A percentile compares a stretch with the other conserved stretches of the same genome.
Evolutionary conservation across 768 basidiomycete genomes (phyloP).

Genomic region (Tylopilus rubrobrunneus): DNA sequence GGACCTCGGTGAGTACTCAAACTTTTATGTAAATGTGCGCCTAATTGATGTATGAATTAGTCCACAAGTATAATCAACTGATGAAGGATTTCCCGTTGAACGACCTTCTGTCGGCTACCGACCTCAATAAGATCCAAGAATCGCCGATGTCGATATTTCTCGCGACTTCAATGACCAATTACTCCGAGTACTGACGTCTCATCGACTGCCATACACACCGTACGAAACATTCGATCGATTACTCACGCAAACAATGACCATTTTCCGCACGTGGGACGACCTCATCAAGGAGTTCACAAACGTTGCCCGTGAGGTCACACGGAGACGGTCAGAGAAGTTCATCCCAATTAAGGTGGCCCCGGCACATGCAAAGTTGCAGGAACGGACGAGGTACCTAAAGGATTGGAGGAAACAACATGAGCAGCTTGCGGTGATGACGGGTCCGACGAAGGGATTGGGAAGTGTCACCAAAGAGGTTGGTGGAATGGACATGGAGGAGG

Average conservation of each 20-base stretch:
- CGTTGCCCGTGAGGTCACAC: constrained; percentile 87
- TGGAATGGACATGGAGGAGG: constrained; percentile 98
- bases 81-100: constrained; percentile 99
- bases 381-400: constrained; percentile 78
- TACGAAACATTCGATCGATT: constrained; percentile 93
- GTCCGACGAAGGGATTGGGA: constrained; percentile 83
- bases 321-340: constrained; percentile 87
- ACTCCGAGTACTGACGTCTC: constrained; percentile 83
- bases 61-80: constrained; percentile 96
- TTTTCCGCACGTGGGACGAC: constrained; percentile 88
- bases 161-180: constrained; percentile 96
- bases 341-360: constrained; percentile 94
- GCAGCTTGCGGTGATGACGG: constrained; percentile 96
- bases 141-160: constrained; percentile 83
- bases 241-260: constrained; percentile 66
- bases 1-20: constrained; percentile 60
- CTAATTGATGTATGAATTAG: constrained; percentile 36
- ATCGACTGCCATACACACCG: constrained; percentile 88
- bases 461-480: constrained; percentile 72
- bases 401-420: constrained; percentile 98
- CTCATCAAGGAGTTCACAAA: constrained; percentile 89
- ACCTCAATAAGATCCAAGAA: constrained; percentile 93
- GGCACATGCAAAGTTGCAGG: constrained; percentile 89
- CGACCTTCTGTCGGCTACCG: constrained; percentile 93
- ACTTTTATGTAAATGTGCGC: background rate